Conservation (phyloP, 1,284 basidiomycete genomes). For the Filobasidium uniguttulatum region DNA sequence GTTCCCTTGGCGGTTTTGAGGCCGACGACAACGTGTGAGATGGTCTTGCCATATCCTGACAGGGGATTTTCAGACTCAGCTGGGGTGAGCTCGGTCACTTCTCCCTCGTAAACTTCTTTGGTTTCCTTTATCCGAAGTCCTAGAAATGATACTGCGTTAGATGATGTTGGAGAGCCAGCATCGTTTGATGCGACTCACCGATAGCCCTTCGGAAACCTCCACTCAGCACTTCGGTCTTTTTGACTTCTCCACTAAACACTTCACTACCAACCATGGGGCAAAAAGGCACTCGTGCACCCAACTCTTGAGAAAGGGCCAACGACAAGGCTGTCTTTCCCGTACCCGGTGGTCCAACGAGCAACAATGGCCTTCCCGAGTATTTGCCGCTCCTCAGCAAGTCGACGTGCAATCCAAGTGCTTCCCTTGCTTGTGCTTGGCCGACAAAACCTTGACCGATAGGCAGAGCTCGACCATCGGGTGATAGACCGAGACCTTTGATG, state of each 20-base stretch:
- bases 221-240: conserved; percentile 97
- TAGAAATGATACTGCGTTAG: conserved; percentile 28
- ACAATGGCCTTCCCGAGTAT: conserved; percentile 34
- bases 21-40: conserved; percentile 89
- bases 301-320: conserved; percentile 81
- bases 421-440: conserved; percentile 77
- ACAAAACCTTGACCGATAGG: conserved; percentile 72
- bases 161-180: neutral
- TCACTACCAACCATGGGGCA: conserved; percentile 97
- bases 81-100: conserved; percentile 92
- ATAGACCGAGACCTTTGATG: conserved; percentile 79
- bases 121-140: conserved; percentile 94
- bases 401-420: conserved; percentile 39
- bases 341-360: conserved; percentile 36
- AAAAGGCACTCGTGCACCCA: conserved; percentile 90
- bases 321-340: conserved; percentile 68
- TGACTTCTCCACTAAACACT: conserved; percentile 93
- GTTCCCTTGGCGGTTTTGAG: conserved; percentile 98
- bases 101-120: conserved; percentile 97
- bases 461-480: conserved; percentile 65
- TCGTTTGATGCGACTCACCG: conserved; percentile 45
- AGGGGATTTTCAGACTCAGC: conserved; percentile 89
- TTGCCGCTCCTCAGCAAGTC: conserved; percentile 28
- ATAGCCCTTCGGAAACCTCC: conserved; percentile 92
- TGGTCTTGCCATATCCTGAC: conserved; percentile 95